phyloP scores from a whole-genome alignment of 2,329 filamentous ascomycete genomes.

The Penicillium brevicompactum region DNA sequence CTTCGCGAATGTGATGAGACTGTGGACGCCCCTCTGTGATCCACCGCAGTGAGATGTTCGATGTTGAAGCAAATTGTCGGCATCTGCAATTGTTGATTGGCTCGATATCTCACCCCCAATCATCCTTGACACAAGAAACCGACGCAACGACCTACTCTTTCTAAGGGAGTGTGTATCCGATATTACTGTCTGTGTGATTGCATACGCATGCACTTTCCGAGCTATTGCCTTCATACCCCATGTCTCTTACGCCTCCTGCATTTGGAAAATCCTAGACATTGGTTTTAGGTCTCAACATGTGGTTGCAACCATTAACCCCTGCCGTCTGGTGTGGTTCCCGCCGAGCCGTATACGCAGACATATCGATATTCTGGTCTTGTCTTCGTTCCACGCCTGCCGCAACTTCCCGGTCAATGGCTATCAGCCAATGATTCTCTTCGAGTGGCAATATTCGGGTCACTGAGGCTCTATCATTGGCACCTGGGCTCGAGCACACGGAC shows the following conservation, averaged over 20 bases:
- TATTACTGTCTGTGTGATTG: constrained; percentile 25
- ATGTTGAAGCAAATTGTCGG: constrained; percentile 8
- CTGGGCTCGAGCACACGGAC: constrained; percentile 22
- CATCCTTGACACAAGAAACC: constrained; percentile 18
- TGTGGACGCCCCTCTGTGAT: constrained; percentile 18
- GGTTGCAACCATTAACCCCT: constrained; percentile 26
- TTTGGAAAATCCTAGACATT: constrained; percentile 17
- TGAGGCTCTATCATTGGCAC: constrained; percentile 35
- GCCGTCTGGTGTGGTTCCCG: constrained; percentile 15
- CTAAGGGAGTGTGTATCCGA: constrained; percentile 13
- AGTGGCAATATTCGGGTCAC: constrained; percentile 37
- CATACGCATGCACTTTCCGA: constrained; percentile 19
- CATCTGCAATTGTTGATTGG: constrained; percentile 21
- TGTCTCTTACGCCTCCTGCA: constrained; percentile 14
- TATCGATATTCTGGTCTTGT: constrained; percentile 19
- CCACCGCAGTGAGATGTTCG: constrained; percentile 17
- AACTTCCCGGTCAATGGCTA: constrained; percentile 30
- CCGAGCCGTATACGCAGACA: constrained; percentile 19
- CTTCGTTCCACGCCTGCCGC: constrained; percentile 28
- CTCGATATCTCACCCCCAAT: constrained; percentile 16
- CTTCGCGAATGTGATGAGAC: constrained; percentile 25
- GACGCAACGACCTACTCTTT: constrained; percentile 11
- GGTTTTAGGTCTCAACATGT: constrained; percentile 20
- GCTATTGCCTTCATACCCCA: constrained; percentile 11
- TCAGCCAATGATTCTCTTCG: constrained; percentile 29